phyloP scores from a whole-genome alignment of 163 green algal genomes.

The Chlorella variabilis region DNA sequence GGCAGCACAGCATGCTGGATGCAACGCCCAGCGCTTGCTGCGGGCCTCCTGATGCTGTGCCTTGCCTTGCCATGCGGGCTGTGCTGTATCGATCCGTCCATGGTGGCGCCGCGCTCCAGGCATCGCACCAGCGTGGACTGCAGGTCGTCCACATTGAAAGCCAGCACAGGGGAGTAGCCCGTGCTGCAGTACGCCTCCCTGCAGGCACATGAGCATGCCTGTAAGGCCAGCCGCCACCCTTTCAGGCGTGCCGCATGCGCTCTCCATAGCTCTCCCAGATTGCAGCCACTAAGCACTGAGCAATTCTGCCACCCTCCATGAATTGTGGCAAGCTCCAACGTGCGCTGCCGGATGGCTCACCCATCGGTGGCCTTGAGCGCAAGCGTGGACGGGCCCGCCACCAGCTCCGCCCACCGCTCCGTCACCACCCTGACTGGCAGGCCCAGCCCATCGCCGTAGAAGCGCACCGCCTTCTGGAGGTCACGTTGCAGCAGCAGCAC shows the following conservation, averaged over 20 bases:
- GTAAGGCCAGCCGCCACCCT: too few relatives aligned
- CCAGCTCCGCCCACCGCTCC: slow-evolving; percentile 78
- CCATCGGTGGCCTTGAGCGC: slow-evolving; percentile 73
- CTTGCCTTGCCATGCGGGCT: slow-evolving; percentile 59
- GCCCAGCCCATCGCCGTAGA: slow-evolving; percentile 78
- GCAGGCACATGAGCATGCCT: background rate
- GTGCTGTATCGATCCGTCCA: slow-evolving; percentile 83
- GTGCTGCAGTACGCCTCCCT: slow-evolving; percentile 70
- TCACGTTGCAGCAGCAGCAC: slow-evolving; percentile 80
- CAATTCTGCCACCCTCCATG: too few relatives aligned
- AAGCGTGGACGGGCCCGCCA: slow-evolving; percentile 54
- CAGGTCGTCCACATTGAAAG: slow-evolving; percentile 78
- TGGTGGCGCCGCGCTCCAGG: slow-evolving; percentile 62
- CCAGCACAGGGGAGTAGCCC: slow-evolving; percentile 76
- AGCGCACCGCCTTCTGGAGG: slow-evolving; percentile 68
- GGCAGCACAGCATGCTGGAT: background rate
- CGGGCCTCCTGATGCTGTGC: too few relatives aligned
- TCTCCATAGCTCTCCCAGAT: too few relatives aligned
- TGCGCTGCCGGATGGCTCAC: slow-evolving; percentile 26
- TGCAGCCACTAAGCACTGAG: too few relatives aligned
- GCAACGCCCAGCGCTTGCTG: too few relatives aligned
- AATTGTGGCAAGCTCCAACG: background rate
- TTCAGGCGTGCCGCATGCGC: background rate
- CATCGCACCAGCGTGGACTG: slow-evolving; percentile 65
- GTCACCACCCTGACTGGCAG: slow-evolving; percentile 66